phyloP scores from a whole-genome alignment of 306 rosid species.

The Trifolium subterraneum region DNA sequence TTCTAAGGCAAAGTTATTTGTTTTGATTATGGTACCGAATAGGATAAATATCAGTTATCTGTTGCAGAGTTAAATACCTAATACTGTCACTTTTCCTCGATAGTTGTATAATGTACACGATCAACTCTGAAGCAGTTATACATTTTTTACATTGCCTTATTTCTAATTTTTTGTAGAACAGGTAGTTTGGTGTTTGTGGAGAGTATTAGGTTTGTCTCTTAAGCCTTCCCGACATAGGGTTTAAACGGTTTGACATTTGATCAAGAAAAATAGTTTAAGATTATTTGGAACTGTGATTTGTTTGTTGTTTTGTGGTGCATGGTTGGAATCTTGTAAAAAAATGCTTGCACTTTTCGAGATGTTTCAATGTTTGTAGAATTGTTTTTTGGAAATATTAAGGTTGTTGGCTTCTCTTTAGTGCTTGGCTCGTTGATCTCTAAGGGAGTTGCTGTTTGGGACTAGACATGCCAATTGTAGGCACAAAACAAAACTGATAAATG shows the following conservation, averaged over 20 bases:
- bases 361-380: background rate
- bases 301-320: background rate
- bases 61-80: too few species aligned
- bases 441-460: background rate
- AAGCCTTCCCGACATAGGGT: background rate
- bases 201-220: conserved; percentile 7
- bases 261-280: conserved; percentile 25
- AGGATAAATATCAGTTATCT: too few species aligned
- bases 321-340: background rate
- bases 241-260: background rate
- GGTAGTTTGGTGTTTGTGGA: background rate
- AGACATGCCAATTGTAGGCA: too few species aligned
- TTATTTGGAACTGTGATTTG: background rate
- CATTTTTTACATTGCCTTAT: too few species aligned
- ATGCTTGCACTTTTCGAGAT: background rate
- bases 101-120: too few species aligned
- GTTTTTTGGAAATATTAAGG: background rate
- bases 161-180: too few species aligned
- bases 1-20: too few species aligned
- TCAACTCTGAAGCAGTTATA: too few species aligned
- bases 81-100: too few species aligned
- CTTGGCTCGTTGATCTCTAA: background rate
- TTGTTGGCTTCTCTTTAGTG: background rate
- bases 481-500: too few species aligned
- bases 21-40: too few species aligned